Percentiles rank a stretch among this genome's conserved stretches.
phyloP scores from a whole-genome alignment of 2,329 filamentous ascomycete species.

The Waltergamsia citrina region DNA sequence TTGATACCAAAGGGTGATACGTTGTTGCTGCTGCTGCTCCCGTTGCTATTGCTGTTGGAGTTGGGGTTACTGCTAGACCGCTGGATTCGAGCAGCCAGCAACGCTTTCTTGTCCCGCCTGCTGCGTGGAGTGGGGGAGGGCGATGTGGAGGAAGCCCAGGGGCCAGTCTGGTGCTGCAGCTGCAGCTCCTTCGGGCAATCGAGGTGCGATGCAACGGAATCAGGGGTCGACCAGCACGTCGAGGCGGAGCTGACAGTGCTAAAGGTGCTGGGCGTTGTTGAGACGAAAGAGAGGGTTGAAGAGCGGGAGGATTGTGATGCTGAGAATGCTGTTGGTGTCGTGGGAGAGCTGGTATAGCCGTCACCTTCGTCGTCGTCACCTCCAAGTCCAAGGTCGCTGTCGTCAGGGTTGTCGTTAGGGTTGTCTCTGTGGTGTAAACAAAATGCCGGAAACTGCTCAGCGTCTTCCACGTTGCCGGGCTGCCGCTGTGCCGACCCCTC shows the following conservation, averaged over 20 bases:
- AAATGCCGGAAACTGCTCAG: slow-evolving; percentile 28
- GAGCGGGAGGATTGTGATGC: slow-evolving; percentile 3
- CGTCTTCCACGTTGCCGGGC: slow-evolving; percentile 25
- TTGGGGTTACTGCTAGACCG: slow-evolving; percentile 18
- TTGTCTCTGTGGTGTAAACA: slow-evolving; percentile 36
- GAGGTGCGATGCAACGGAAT: no score
- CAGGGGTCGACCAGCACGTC: no score
- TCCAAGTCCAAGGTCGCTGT: background rate
- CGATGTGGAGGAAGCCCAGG: slow-evolving; percentile 11
- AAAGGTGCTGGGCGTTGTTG: slow-evolving; percentile 1
- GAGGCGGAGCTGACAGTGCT: slow-evolving; percentile 4
- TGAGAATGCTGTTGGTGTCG: slow-evolving; percentile 2
- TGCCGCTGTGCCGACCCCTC: slow-evolving; percentile 18
- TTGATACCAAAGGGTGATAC: slow-evolving; percentile 11
- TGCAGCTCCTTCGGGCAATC: background rate
- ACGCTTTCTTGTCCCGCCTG: slow-evolving; percentile 35
- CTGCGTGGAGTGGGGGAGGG: slow-evolving; percentile 18
- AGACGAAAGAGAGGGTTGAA: slow-evolving; percentile 3
- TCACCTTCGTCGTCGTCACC: slow-evolving; percentile 1
- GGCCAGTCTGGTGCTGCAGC: slow-evolving; percentile 10
- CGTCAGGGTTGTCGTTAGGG: slow-evolving; percentile 6
- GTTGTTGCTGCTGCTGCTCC: slow-evolving; percentile 19
- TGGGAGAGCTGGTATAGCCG: slow-evolving; percentile 4
- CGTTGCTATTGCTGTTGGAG: no score
- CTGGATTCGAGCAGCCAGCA: slow-evolving; percentile 39